phyloP scores from a whole-genome alignment of 495 filamentous ascomycete species.

The Hypoxylon lienhwacheense region DNA sequence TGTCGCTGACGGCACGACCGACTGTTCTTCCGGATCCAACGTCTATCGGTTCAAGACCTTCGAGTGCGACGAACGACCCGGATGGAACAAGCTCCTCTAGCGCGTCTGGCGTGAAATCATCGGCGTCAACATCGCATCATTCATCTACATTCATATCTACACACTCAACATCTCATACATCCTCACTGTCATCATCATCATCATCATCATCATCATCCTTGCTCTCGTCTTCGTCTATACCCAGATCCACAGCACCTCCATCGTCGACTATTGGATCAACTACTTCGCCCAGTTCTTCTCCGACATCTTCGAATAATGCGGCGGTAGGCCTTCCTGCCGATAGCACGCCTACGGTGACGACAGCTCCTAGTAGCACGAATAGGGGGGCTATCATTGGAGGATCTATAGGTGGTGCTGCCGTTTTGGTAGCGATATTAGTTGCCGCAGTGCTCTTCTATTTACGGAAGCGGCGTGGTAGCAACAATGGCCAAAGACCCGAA shows the following conservation, averaged over 20 bases:
- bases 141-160: slow-evolving; percentile 21
- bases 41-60: slow-evolving; percentile 24
- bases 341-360: slow-evolving; percentile 5
- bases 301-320: slow-evolving; percentile 4
- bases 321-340: slow-evolving; percentile 13
- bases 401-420: slow-evolving; percentile 45
- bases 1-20: slow-evolving; percentile 40
- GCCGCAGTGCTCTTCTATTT: slow-evolving; percentile 37
- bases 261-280: slow-evolving; percentile 10
- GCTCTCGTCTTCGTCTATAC: slow-evolving; percentile 15
- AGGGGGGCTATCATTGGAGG: slow-evolving; percentile 52
- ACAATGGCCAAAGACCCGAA: slow-evolving; percentile 41
- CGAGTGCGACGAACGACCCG: slow-evolving; percentile 12
- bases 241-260: slow-evolving; percentile 11
- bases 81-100: slow-evolving; percentile 8
- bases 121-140: slow-evolving; percentile 17
- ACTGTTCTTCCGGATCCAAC: slow-evolving; percentile 43
- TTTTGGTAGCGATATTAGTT: slow-evolving; percentile 37
- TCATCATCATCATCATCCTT: slow-evolving; percentile 26
- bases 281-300: background rate
- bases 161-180: slow-evolving; percentile 19
- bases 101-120: slow-evolving; percentile 10
- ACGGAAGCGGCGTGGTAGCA: slow-evolving; percentile 40
- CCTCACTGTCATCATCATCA: slow-evolving; percentile 22
- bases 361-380: slow-evolving; percentile 25